Conservation (phyloP, 2,329 filamentous ascomycete genomes). For the Pseudocercospora cruenta region DNA sequence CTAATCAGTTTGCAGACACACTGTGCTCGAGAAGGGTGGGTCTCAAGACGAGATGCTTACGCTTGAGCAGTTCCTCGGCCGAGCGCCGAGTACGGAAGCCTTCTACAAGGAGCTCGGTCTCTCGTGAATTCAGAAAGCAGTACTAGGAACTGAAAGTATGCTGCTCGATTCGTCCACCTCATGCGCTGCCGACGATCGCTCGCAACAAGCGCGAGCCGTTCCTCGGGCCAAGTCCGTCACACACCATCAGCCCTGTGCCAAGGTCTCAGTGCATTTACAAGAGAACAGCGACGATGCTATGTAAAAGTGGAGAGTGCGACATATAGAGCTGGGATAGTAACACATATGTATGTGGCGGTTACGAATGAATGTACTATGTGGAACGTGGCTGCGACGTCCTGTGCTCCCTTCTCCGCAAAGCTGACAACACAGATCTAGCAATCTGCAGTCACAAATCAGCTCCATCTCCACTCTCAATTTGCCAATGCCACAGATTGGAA, state of each 20-base stretch:
- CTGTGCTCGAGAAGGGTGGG: constrained; percentile 76
- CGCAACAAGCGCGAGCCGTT: neutral
- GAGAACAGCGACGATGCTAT: neutral
- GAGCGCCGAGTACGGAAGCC: constrained; percentile 74
- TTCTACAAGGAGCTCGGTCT: constrained; percentile 80
- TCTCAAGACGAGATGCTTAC: constrained; percentile 81
- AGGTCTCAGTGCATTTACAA: neutral
- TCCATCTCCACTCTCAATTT: neutral
- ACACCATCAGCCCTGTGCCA: neutral
- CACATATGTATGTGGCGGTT: neutral
- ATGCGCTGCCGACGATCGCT: neutral
- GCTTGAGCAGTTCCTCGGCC: constrained; percentile 75
- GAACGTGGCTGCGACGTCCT: neutral
- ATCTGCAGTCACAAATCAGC: neutral
- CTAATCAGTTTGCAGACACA: constrained; percentile 55
- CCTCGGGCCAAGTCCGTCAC: neutral
- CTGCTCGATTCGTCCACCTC: neutral
- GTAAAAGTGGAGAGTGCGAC: neutral
- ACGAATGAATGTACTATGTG: neutral
- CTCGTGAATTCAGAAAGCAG: neutral
- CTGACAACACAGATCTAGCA: neutral
- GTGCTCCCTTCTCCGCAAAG: neutral
- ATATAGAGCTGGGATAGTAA: neutral
- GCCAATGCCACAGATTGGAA: neutral
- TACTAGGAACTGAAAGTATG: neutral